phyloP scores from a whole-genome alignment of 176 grass and related monocot species.

The Aegilops bicornis region DNA sequence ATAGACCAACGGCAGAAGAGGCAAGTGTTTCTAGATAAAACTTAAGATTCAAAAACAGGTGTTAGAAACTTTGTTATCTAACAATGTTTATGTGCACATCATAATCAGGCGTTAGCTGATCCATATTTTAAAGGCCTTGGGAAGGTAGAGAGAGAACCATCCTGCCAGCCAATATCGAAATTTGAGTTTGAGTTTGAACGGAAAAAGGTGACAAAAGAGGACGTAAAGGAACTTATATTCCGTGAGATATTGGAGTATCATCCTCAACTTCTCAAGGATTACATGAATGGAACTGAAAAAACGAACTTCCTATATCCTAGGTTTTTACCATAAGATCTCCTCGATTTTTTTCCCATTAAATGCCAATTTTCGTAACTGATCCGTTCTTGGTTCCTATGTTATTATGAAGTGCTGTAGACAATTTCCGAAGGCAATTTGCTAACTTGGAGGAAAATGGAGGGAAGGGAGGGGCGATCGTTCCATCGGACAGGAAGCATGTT shows the following conservation, averaged over 20 bases:
- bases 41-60: not conserved
- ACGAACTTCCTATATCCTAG: slow-evolving; percentile 88
- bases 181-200: slow-evolving; percentile 99
- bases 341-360: not conserved
- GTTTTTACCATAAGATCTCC: slow-evolving; percentile 38
- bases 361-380: not conserved
- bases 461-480: slow-evolving; percentile 50
- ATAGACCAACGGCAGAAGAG: slow-evolving; percentile 93
- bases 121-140: slow-evolving; percentile 95
- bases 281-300: slow-evolving; percentile 69
- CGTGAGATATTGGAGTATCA: slow-evolving; percentile 91
- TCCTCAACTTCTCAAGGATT: slow-evolving; percentile 87
- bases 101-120: slow-evolving; percentile 82
- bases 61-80: slow-evolving; percentile 3
- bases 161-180: slow-evolving; percentile 88
- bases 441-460: slow-evolving; percentile 94
- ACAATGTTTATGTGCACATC: not conserved
- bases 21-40: slow-evolving; percentile 31
- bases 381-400: not conserved
- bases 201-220: slow-evolving; percentile 91
- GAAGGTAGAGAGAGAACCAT: slow-evolving; percentile 87
- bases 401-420: slow-evolving; percentile 79
- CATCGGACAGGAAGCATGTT: slow-evolving; percentile 84
- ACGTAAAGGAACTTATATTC: slow-evolving; percentile 94
- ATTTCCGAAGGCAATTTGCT: slow-evolving; percentile 96